A percentile compares a stretch with the other conserved stretches of the same genome.
Conservation (phyloP, 306 rosid species). For the Gynostemma pentaphyllum region DNA sequence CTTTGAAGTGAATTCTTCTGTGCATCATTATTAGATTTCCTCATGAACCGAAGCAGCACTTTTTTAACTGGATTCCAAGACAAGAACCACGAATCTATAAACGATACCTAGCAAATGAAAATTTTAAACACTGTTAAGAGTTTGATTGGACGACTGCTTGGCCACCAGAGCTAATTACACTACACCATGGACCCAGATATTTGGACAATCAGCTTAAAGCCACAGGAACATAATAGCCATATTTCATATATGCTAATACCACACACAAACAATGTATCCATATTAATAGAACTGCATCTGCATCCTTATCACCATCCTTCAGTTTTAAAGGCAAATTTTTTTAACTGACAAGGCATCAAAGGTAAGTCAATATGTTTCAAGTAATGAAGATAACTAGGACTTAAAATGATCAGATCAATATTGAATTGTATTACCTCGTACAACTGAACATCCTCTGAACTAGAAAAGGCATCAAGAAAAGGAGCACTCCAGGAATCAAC, state of each 20-base stretch:
- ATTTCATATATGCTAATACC: not conserved
- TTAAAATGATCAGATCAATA: no score
- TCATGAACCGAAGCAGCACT: constrained; percentile 58
- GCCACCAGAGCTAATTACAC: constrained; percentile 7
- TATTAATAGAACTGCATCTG: not conserved
- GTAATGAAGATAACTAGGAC: not conserved
- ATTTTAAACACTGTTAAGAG: not conserved
- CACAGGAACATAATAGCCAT: not conserved
- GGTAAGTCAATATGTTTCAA: not conserved
- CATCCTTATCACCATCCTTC: not conserved
- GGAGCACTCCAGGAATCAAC: constrained; percentile 67
- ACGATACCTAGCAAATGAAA: constrained; percentile 39
- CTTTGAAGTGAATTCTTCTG: constrained; percentile 25
- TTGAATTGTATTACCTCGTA: constrained; percentile 38
- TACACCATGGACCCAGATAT: constrained; percentile 8
- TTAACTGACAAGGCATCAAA: not conserved
- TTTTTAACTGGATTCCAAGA: constrained; percentile 44
- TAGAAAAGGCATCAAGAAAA: constrained; percentile 39
- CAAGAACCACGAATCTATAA: constrained; percentile 69
- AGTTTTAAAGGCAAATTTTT: not conserved
- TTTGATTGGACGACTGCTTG: not conserved
- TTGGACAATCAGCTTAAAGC: not conserved
- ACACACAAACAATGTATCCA: not conserved
- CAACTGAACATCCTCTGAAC: constrained; percentile 41
- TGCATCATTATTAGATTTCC: constrained; percentile 38